Conservation (phyloP, 2,329 filamentous ascomycete species). For the Epichloe sylvatica region DNA sequence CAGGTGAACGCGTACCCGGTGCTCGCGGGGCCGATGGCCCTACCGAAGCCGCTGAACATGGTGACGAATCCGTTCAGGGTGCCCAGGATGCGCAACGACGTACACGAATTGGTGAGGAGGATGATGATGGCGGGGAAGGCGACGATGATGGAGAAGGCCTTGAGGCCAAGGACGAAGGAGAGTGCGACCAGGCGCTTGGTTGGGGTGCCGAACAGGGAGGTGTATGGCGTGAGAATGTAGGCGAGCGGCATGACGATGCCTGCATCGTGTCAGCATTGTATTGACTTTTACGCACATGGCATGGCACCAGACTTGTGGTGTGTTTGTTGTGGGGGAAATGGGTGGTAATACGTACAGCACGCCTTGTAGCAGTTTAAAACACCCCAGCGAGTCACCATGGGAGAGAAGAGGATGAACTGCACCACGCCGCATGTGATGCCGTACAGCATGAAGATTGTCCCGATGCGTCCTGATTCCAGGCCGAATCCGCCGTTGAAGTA, state of each 20-base stretch:
- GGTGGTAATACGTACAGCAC: slow-evolving; percentile 32
- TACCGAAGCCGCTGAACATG: slow-evolving; percentile 63
- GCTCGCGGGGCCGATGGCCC: slow-evolving; percentile 64
- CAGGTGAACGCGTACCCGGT: slow-evolving; percentile 60
- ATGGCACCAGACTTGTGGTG: neutral
- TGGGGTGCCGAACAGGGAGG: slow-evolving; percentile 43
- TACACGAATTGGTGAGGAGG: slow-evolving; percentile 74
- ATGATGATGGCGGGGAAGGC: slow-evolving; percentile 85
- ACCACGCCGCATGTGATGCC: slow-evolving; percentile 65
- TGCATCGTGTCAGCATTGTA: slow-evolving; percentile 9
- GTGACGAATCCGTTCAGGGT: slow-evolving; percentile 88
- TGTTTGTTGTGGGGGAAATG: neutral
- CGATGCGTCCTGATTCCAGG: slow-evolving; percentile 57
- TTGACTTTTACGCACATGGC: neutral
- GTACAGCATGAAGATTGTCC: slow-evolving; percentile 72
- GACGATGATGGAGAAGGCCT: slow-evolving; percentile 65
- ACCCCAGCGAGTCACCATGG: slow-evolving; percentile 57
- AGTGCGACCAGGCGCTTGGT: slow-evolving; percentile 45
- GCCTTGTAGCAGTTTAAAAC: slow-evolving; percentile 58
- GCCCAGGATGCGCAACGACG: slow-evolving; percentile 59
- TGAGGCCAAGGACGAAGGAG: slow-evolving; percentile 54
- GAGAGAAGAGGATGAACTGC: slow-evolving; percentile 78
- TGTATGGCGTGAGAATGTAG: slow-evolving; percentile 74
- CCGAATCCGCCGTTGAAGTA: slow-evolving; percentile 77
- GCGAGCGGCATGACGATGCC: slow-evolving; percentile 56